These are phyloP conservation scores for Torrubiella hemipterigena DNA, from an alignment of 2,329 filamentous ascomycete genomes.

Conservation along the genomic window DNA sequence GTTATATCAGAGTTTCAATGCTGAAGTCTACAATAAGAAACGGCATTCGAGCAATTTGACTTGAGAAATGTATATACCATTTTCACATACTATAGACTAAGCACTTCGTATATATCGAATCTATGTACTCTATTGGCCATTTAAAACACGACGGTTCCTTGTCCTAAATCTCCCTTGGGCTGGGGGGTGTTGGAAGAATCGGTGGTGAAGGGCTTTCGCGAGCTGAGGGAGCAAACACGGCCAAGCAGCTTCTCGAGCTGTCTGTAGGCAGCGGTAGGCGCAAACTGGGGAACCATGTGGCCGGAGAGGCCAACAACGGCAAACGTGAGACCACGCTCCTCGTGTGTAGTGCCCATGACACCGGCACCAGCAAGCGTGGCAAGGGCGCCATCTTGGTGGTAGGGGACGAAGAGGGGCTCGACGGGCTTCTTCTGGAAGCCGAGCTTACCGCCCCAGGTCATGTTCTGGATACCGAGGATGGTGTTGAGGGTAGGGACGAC, in stretches of 20 bases:
- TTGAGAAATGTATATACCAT: too few species aligned
- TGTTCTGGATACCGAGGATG: conserved; percentile 63
- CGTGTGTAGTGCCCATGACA: conserved; percentile 55
- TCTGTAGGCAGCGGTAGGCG: conserved; percentile 15
- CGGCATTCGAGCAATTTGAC: too few species aligned
- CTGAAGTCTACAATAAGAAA: too few species aligned
- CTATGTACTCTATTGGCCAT: too few species aligned
- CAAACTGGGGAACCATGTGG: conserved; percentile 29
- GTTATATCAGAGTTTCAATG: too few species aligned
- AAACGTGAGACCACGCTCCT: conserved; percentile 65
- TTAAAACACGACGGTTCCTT: too few species aligned
- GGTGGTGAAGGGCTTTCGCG: not conserved
- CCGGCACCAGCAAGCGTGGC: conserved; percentile 44
- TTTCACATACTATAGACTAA: too few species aligned
- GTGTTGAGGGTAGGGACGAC: conserved; percentile 58
- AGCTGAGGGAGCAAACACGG: conserved; percentile 12
- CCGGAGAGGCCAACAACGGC: conserved; percentile 53
- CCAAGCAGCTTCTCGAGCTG: conserved; percentile 15
- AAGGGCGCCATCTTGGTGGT: conserved; percentile 14
- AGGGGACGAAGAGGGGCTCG: conserved; percentile 6
- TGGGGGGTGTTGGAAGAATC: not conserved
- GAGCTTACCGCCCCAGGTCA: conserved; percentile 63
- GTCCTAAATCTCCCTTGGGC: not conserved
- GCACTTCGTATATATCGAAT: too few species aligned
- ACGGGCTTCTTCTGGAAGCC: conserved; percentile 49